Evolutionary conservation across 2,329 filamentous ascomycete species (phyloP).

Genomic region (Myriosclerotinia curreyana): DNA sequence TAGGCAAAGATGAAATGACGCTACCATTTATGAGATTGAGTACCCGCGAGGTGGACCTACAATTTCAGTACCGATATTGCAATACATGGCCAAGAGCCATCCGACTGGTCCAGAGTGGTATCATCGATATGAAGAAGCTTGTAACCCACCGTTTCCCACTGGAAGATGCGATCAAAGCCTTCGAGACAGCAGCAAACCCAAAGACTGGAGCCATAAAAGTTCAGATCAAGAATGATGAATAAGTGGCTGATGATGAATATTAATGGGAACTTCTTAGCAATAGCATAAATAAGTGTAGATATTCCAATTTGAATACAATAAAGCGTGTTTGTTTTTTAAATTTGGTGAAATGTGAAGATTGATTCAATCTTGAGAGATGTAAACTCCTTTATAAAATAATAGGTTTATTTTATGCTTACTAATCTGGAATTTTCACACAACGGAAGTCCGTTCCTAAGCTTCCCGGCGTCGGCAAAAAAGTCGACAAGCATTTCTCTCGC

Average conservation of each 20-base stretch:
- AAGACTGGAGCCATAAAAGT: constrained; percentile 98
- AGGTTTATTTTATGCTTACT: constrained; percentile 15
- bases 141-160: constrained; percentile 85
- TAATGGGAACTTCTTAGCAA: constrained; percentile 9
- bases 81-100: constrained; percentile 97
- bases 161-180: constrained; percentile 85
- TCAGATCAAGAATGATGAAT: constrained; percentile 69
- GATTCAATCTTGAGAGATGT: not conserved
- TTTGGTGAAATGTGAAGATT: not conserved
- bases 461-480: constrained; percentile 32
- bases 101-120: constrained; percentile 76
- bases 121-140: constrained; percentile 76
- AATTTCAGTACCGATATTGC: constrained; percentile 94
- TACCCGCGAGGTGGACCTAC: constrained; percentile 87
- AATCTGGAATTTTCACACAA: constrained; percentile 18
- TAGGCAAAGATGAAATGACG: constrained; percentile 92
- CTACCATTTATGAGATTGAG: constrained; percentile 93
- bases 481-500: constrained; percentile 28
- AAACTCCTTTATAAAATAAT: not conserved
- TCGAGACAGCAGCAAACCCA: constrained; percentile 81
- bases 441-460: constrained; percentile 25
- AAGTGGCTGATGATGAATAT: constrained; percentile 6
- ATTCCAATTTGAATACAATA: constrained; percentile 10
- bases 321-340: not conserved
- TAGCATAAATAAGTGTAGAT: constrained; percentile 21